phyloP scores from a whole-genome alignment of 768 basidiomycete species.

The Astraeus odoratus region DNA sequence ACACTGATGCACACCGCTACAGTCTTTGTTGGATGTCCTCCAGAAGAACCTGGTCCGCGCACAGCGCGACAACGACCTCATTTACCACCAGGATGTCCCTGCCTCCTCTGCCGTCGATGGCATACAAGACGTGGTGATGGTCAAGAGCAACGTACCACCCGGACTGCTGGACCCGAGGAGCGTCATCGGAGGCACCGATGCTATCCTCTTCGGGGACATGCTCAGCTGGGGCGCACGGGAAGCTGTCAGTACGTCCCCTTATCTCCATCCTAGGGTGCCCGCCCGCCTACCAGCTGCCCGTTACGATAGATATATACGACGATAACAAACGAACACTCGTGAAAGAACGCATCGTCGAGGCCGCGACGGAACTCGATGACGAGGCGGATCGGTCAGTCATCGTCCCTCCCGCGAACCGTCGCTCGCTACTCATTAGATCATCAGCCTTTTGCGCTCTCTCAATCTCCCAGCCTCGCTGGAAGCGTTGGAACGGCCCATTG shows the following conservation, averaged over 20 bases:
- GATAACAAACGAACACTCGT: conserved; percentile 71
- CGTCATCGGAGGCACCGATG: conserved; percentile 46
- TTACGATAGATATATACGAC: conserved; percentile 73
- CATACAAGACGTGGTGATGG: conserved; percentile 62
- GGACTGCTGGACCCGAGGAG: conserved; percentile 52
- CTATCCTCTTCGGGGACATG: conserved; percentile 65
- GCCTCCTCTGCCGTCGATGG: conserved; percentile 57
- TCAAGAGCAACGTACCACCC: conserved; percentile 47
- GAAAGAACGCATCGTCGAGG: conserved; percentile 55
- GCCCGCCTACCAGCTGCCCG: too few relatives aligned
- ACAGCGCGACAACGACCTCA: conserved; percentile 88
- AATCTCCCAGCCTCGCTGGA: conserved; percentile 85
- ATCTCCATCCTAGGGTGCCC: background rate
- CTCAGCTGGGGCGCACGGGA: conserved; percentile 83
- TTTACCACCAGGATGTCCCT: conserved; percentile 88
- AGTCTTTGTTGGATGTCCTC: conserved; percentile 75
- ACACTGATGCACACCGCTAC: background rate
- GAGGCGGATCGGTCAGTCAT: conserved; percentile 56
- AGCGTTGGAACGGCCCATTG: conserved; percentile 79
- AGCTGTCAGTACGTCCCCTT: conserved; percentile 64
- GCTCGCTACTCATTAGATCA: conserved; percentile 3
- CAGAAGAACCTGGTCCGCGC: conserved; percentile 64
- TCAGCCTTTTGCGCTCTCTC: conserved; percentile 58
- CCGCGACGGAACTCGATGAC: conserved; percentile 57
- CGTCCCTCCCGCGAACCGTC: conserved; percentile 16